Conservation (phyloP, 1,284 basidiomycete genomes). For the Ustilago shanxiensis region DNA sequence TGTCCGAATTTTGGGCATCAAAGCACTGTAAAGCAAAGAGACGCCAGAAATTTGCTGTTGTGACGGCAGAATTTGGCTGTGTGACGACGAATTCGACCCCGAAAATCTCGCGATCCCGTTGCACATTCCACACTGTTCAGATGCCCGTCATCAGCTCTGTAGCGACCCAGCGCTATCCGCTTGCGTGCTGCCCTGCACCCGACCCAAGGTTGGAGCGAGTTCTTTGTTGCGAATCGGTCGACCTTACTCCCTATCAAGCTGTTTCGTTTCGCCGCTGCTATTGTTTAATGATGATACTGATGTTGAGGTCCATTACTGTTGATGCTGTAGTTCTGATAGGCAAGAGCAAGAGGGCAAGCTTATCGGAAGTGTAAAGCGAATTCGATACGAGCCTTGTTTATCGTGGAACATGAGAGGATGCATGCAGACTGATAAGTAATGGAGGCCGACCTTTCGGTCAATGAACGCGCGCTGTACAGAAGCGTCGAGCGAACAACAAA, state of each 20-base stretch:
- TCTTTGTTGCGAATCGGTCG: conserved; percentile 4
- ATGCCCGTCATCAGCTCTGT: neutral
- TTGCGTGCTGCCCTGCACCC: conserved; percentile 12
- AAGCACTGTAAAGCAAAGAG: too few relatives aligned
- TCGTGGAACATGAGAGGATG: neutral
- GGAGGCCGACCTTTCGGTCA: neutral
- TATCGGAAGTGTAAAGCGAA: conserved; percentile 4
- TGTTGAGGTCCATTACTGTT: too few relatives aligned
- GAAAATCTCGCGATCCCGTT: conserved; percentile 17
- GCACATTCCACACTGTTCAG: neutral
- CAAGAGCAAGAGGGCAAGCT: neutral
- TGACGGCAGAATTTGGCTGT: conserved; percentile 9
- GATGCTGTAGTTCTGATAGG: neutral
- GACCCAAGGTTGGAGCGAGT: neutral
- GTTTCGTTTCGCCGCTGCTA: too few relatives aligned
- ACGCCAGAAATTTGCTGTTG: neutral
- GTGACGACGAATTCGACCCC: conserved; percentile 15
- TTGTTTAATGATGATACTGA: too few relatives aligned
- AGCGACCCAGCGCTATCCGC: neutral
- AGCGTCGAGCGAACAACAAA: conserved; percentile 2
- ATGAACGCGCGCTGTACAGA: neutral
- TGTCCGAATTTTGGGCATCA: conserved; percentile 7
- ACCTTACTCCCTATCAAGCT: neutral
- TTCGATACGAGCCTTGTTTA: neutral
- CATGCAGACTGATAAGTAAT: conserved; percentile 1